phyloP scores from a whole-genome alignment of 345 rosid species.

The Dovyalis caffra region DNA sequence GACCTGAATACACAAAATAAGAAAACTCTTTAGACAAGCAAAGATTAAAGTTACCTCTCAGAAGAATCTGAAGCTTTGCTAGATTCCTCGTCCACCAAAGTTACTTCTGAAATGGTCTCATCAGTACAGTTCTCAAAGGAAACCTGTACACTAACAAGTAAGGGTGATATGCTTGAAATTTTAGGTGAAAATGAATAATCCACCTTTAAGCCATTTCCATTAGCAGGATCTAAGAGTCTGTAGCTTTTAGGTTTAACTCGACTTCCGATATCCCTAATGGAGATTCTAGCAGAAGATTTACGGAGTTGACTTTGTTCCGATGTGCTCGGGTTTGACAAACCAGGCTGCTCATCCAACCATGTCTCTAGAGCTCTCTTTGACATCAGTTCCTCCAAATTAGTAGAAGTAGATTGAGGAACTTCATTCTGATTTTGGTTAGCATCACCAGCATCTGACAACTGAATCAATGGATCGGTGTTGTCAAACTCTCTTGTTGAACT shows the following conservation, averaged over 20 bases:
- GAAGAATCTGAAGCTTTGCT: slow-evolving; percentile 45
- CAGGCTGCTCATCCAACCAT: slow-evolving; percentile 85
- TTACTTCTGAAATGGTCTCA: slow-evolving; percentile 53
- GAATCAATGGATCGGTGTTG: slow-evolving; percentile 62
- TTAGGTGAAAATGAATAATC: slow-evolving; percentile 77
- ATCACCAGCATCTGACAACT: slow-evolving; percentile 51
- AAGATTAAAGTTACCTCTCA: slow-evolving; percentile 55
- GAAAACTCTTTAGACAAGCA: background rate
- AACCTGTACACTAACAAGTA: slow-evolving; percentile 63
- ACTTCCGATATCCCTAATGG: slow-evolving; percentile 67
- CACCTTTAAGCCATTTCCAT: slow-evolving; percentile 83
- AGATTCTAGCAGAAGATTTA: slow-evolving; percentile 70
- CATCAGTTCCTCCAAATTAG: slow-evolving; percentile 56
- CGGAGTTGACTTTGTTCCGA: slow-evolving; percentile 39
- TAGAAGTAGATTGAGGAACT: slow-evolving; percentile 22
- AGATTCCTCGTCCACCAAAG: slow-evolving; percentile 63
- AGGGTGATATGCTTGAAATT: slow-evolving; percentile 58
- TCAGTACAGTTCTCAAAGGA: slow-evolving; percentile 68
- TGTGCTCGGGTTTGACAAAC: slow-evolving; percentile 42
- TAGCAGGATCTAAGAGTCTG: slow-evolving; percentile 67
- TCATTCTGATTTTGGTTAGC: slow-evolving; percentile 9
- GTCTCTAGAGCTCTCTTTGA: slow-evolving; percentile 65
- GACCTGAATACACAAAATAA: background rate
- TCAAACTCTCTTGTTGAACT: slow-evolving; percentile 45
- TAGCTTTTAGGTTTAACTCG: slow-evolving; percentile 67